Evolutionary conservation across 805 yeast genomes (phyloP), one percentile per base, ranked within the genome.

Genomic region (Yamadazyma nakazawae): DNA sequence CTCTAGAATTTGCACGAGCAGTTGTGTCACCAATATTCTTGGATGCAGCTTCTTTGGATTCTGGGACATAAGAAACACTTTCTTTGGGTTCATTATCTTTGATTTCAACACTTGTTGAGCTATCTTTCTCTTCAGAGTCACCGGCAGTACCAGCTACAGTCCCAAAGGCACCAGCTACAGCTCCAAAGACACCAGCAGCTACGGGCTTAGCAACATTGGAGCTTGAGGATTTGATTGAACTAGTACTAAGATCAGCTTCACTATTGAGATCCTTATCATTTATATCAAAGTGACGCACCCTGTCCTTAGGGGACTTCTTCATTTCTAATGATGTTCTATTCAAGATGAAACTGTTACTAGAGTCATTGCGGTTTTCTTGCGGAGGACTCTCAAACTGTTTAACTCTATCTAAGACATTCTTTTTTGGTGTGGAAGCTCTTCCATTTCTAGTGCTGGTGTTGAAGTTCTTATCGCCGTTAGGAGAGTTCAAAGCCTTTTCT

Each of bases 321-420:
- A 53, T 51, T 30, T 53, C 57, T 17, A 53, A 44, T 2, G 57
- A 53, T 13, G 54, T 49, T 28, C 57, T 43, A 38, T 51, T 51
- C 43, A 51, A 43, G 34, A 54, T 32, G 31, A 54, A 54, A 35
- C 54, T 52, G 40, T 48, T 49, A 16, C 50, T 40, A 4, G 54
- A 44, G 31, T 50, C 50, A 18, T 38, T 34, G 35, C 34, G 25
- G 7, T 14, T 16, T 28, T 49, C 46, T 25, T 45, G 51, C 28
- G 58, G 54, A 10, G 68, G 60, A 34, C 55, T 58, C 49, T 69
- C 74, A 49, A 68, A 70, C 43, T 67, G 67, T 50, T 60, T 66
- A 17, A 70, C 68, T 52, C 62, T 65, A 46, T 69, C 73, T 45
- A 67, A 55, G 13, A 70, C 66, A 14, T 49, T 48, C 54, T 37